phyloP scores from a whole-genome alignment of 495 filamentous ascomycete genomes.

The Aspergillus nidulans region DNA sequence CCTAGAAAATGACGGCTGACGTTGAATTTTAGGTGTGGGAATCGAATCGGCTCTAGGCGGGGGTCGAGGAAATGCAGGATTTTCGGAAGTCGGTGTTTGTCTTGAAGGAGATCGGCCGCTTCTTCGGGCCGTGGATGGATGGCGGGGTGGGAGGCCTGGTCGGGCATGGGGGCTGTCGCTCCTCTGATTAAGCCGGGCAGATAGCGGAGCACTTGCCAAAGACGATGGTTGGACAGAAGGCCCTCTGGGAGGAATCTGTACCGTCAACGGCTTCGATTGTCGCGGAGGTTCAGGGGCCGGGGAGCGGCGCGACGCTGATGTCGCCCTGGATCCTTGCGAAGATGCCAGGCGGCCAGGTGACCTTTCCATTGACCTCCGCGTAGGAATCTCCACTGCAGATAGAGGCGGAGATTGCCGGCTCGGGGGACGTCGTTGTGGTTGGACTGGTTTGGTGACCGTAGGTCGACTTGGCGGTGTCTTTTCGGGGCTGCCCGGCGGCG shows the following conservation, averaged over 20 bases:
- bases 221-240: slow-evolving; percentile 18
- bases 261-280: slow-evolving; percentile 29
- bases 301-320: slow-evolving; percentile 25
- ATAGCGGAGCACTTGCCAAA: slow-evolving; percentile 25
- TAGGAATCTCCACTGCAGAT: slow-evolving; percentile 17
- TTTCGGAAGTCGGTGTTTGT: slow-evolving; percentile 16
- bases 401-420: slow-evolving; percentile 16
- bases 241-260: slow-evolving; percentile 35
- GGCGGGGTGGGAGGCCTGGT: slow-evolving; percentile 59
- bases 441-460: slow-evolving; percentile 12
- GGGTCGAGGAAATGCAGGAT: slow-evolving; percentile 16
- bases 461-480: slow-evolving; percentile 36
- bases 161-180: slow-evolving; percentile 46
- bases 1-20: slow-evolving; percentile 31
- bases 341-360: slow-evolving; percentile 12
- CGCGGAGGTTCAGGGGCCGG: slow-evolving; percentile 26
- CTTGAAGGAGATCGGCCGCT: slow-evolving; percentile 31
- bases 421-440: slow-evolving; percentile 10
- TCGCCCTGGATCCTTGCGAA: slow-evolving; percentile 26
- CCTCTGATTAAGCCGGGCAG: slow-evolving; percentile 19
- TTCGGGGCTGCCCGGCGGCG: slow-evolving; percentile 75
- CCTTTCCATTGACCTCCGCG: slow-evolving; percentile 27
- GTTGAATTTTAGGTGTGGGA: slow-evolving; percentile 14
- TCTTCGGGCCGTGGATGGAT: slow-evolving; percentile 21
- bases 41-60: slow-evolving; percentile 14